These are phyloP conservation scores for Naganishia vaughanmartiniae DNA, from an alignment of 768 basidiomycete genomes.

Conservation along the genomic window DNA sequence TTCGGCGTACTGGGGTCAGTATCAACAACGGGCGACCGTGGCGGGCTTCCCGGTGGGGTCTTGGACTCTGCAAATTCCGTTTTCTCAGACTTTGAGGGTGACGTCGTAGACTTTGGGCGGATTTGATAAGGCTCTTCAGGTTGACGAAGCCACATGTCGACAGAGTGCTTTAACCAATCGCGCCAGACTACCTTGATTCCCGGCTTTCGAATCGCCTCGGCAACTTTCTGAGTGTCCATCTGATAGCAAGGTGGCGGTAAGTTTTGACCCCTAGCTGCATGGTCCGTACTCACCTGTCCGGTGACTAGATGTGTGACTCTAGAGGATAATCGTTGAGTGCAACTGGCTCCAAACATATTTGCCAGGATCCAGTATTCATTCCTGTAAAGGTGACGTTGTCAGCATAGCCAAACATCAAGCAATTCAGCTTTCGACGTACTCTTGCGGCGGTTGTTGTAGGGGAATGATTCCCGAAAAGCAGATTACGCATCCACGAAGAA, in stretches of 20 bases:
- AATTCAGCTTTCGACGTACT: conserved; percentile 49
- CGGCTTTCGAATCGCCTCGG: conserved; percentile 71
- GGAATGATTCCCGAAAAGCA: conserved; percentile 95
- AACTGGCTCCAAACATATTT: conserved; percentile 80
- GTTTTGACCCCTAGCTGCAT: conserved; percentile 27
- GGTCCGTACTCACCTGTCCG: conserved; percentile 63
- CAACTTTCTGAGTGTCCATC: conserved; percentile 89
- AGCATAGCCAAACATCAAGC: neutral
- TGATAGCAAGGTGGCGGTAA: conserved; percentile 46
- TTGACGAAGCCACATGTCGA: conserved; percentile 81
- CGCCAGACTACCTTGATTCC: conserved; percentile 81
- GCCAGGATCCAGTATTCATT: conserved; percentile 56
- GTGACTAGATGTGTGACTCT: conserved; percentile 87
- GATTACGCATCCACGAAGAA: conserved; percentile 74
- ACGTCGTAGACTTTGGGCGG: conserved; percentile 6
- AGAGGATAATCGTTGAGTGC: conserved; percentile 65
- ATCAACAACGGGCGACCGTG: neutral
- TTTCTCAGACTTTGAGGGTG: conserved; percentile 19
- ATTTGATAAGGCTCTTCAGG: conserved; percentile 72
- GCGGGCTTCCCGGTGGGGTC: conserved; percentile 12
- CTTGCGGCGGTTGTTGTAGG: conserved; percentile 74
- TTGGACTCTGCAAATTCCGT: conserved; percentile 23
- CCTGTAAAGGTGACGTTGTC: conserved; percentile 69
- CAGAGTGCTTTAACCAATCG: conserved; percentile 82
- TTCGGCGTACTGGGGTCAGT: conserved; percentile 2